These are phyloP conservation scores for Ramichloridium luteum DNA, from an alignment of 2,329 filamentous ascomycete genomes.

Conservation along the genomic window DNA sequence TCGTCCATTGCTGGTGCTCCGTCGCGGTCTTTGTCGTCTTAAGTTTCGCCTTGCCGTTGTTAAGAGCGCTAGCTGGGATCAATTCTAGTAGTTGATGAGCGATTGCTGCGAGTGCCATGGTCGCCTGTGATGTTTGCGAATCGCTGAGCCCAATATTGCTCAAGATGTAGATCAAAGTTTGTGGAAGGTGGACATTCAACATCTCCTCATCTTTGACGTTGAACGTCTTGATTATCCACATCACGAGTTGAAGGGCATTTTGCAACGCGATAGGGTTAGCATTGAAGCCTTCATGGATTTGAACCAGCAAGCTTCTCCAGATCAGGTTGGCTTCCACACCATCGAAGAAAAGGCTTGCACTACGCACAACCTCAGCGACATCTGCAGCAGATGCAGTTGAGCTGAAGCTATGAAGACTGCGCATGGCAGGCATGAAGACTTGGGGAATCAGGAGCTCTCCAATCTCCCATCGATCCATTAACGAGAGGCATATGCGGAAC, in stretches of 20 bases:
- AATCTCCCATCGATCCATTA: constrained; percentile 98
- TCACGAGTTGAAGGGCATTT: constrained; percentile 58
- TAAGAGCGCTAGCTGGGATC: neutral
- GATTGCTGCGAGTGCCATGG: constrained; percentile 1
- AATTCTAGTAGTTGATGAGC: neutral
- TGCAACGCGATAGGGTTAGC: constrained; percentile 12
- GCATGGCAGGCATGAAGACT: constrained; percentile 75
- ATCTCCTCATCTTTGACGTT: constrained; percentile 95
- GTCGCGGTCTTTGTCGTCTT: neutral
- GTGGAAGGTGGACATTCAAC: constrained; percentile 71
- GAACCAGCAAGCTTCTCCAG: constrained; percentile 39
- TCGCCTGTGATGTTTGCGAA: neutral
- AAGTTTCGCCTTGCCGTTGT: neutral
- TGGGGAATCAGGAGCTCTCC: constrained; percentile 79
- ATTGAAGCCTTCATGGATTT: constrained; percentile 10
- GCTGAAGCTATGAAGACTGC: constrained; percentile 67
- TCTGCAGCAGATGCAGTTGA: constrained; percentile 52
- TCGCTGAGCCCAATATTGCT: neutral
- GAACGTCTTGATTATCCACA: constrained; percentile 76
- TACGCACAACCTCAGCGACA: constrained; percentile 77
- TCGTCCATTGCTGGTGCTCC: too few relatives aligned
- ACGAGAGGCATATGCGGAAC: constrained; percentile 80
- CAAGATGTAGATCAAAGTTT: constrained; percentile 41
- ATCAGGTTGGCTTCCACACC: constrained; percentile 91
- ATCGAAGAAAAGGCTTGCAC: constrained; percentile 92